Evolutionary conservation across 2,329 filamentous ascomycete genomes (phyloP), one percentile per base, ranked within the genome.

Genomic region (Diplodia mutila): DNA sequence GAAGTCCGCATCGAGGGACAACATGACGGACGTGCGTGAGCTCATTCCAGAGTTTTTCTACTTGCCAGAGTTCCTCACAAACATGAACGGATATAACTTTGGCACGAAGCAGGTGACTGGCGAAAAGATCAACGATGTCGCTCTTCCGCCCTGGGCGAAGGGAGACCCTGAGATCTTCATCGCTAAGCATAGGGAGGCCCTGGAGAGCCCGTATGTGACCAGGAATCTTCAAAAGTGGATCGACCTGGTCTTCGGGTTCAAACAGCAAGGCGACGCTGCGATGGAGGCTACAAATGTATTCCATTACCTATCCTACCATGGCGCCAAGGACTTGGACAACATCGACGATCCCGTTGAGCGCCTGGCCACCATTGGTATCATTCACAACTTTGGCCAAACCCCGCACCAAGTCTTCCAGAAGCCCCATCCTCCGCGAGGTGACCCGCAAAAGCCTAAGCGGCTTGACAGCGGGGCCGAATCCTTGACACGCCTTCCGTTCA

Each of bases 371-470:
- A 97, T 97, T 65, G 93, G 93, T 39, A 97, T 97, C 72, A 98
- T 99, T 73, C 94, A 99, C 79, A 98, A 98, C 73, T 99, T 99
- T 78, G 95, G 95, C 0, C 95, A 99, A 78, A 99, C 96, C 1
- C 95, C 96, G 1, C 91, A 96, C 73, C 96, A 99, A 77, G 91
- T 98, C 18, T 99, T 98, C 77, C 87, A 88, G 53, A 90, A 90
- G 68, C 85, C 91, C 14, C 95, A 99, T 78, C 89, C 91, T 3
- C 81, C 86, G n/a, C 87, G 90, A 16, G 93, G 97, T 71, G 86
- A 91, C 67, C 80, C 85, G 4, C 83, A 87, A 25, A 86, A 89
- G 66, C 89, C 88, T 5, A 88, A 87, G 67, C 87, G 92, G 67
- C 83, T 99, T 0, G 94, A 99, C 77, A 91, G 88, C 0, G 86